Base-by-base conservation (phyloP, 495 filamentous ascomycete genomes). In the Hypoxylon rickii region DNA sequence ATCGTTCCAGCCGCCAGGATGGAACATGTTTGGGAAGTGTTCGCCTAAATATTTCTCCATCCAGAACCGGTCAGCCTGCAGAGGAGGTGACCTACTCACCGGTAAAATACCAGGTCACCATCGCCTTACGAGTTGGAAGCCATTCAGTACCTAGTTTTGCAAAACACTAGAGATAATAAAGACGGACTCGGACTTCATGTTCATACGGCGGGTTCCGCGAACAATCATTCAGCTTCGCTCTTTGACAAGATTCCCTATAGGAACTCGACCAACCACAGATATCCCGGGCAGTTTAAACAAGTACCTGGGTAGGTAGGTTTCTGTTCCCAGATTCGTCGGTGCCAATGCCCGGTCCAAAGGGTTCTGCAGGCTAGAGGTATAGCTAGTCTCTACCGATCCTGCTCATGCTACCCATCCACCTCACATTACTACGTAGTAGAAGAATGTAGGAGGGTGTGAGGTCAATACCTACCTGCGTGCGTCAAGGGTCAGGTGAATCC, bases 401-500 rank as follows among this genome's bases (percentile, higher is more conserved):
- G 29, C 56, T 49, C 44, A 48, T 55, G 21, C 57, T 55, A 46
- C 43, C 46, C 47, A 44, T 55, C 46, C 39, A 58, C 42, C 41
- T 51, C 46, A 48, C 47, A 39, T 38, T 61, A 26, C 52, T 43
- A 47, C 34, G 46, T 51, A 55, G 50, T 44, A 61, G 15, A 24
- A 21, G 20, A 43, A 13, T 45, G 18, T 34, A 43, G 36, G 58
- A 62, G 46, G 58, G 58, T 62, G 58, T 39, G 58, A 47, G 58
- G 1, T 62, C 52, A 56, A 47, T 62, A 56, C 47, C 18, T 43
- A 32, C 46, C 42, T 62, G 58, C 52, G 58, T 62, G 36, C 52
- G 47, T 56, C 47, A 15, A 36, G 47, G 52, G 52, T 62, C 58
- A 62, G 52, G 58, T 62, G 52, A 56, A 56, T 38, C 10, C 18